Percentiles rank a stretch among this genome's conserved stretches.
Evolutionary conservation across 2,329 filamentous ascomycete genomes (phyloP).

Genomic region (Xylaria sp.): DNA sequence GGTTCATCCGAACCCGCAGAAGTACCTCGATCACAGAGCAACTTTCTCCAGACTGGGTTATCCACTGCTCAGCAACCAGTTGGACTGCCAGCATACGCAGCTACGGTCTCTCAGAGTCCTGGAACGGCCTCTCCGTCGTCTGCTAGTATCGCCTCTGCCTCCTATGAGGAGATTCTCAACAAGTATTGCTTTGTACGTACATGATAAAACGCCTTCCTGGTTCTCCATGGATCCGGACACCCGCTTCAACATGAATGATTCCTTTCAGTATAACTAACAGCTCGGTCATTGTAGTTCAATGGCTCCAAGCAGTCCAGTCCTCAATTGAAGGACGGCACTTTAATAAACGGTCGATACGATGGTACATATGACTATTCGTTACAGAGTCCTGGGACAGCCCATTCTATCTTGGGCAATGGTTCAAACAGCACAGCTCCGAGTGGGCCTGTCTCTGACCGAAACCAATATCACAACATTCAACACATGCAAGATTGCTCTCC

Average conservation of each 20-base stretch:
- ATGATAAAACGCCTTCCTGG: constrained; percentile 44
- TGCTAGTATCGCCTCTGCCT: constrained; percentile 78
- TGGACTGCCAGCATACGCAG: constrained; percentile 26
- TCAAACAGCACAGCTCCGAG: constrained; percentile 52
- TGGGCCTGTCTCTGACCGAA: constrained; percentile 37
- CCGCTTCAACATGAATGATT: constrained; percentile 22
- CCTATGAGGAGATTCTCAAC: constrained; percentile 96
- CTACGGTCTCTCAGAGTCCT: constrained; percentile 42
- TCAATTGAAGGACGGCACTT: constrained; percentile 60
- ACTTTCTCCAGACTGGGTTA: constrained; percentile 18
- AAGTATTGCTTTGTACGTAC: constrained; percentile 99
- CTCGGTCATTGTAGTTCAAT: constrained; percentile 61
- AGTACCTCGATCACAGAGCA: constrained; percentile 28
- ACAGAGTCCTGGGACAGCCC: constrained; percentile 51
- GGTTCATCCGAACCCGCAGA: constrained; percentile 38
- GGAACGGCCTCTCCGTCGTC: constrained; percentile 63
- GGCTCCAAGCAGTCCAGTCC: constrained; percentile 68
- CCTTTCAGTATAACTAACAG: constrained; percentile 42
- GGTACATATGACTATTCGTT: constrained; percentile 53
- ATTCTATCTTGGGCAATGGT: constrained; percentile 53
- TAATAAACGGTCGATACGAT: constrained; percentile 58
- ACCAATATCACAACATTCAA: constrained; percentile 51
- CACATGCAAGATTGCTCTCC: constrained; percentile 61
- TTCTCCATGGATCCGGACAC: constrained; percentile 36
- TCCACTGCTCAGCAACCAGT: constrained; percentile 22